Conservation (phyloP, 192 early-diverging fungal genomes). For the Coemansia sp. region DNA sequence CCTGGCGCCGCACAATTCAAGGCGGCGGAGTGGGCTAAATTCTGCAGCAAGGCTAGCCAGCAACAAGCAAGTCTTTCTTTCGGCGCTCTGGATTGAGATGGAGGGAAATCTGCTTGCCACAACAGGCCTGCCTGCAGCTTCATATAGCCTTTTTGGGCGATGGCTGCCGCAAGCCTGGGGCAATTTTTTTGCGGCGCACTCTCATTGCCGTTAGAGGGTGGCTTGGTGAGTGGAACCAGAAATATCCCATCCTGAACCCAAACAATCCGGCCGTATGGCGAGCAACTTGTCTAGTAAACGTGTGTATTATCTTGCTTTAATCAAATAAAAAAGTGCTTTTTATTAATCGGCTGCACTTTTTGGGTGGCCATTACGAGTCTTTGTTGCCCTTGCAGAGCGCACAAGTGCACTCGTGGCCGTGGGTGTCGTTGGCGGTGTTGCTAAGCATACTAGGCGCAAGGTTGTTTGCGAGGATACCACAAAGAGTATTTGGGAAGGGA, state of each 20-base stretch:
- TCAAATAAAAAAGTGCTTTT: no score
- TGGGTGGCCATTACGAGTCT: neutral
- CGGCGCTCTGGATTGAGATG: neutral
- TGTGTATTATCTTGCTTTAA: neutral
- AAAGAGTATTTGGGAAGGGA: neutral
- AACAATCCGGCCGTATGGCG: neutral
- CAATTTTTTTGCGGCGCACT: neutral
- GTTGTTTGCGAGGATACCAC: neutral
- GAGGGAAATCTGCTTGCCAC: neutral
- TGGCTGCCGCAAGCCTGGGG: constrained; percentile 1
- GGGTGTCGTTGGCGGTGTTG: neutral
- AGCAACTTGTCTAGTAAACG: neutral
- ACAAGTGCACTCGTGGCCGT: neutral
- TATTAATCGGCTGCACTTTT: no score
- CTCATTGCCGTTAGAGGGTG: neutral
- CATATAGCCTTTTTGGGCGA: constrained; percentile 27
- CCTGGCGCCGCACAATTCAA: neutral
- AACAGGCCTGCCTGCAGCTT: constrained; percentile 2
- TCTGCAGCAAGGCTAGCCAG: neutral
- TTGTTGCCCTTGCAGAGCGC: neutral
- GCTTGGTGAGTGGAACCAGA: neutral
- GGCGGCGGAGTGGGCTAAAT: neutral
- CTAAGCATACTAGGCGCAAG: neutral
- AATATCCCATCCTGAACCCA: neutral
- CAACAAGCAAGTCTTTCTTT: neutral